Evolutionary conservation across 768 basidiomycete species (phyloP).

Genomic region (Rhodotorula paludigena): DNA sequence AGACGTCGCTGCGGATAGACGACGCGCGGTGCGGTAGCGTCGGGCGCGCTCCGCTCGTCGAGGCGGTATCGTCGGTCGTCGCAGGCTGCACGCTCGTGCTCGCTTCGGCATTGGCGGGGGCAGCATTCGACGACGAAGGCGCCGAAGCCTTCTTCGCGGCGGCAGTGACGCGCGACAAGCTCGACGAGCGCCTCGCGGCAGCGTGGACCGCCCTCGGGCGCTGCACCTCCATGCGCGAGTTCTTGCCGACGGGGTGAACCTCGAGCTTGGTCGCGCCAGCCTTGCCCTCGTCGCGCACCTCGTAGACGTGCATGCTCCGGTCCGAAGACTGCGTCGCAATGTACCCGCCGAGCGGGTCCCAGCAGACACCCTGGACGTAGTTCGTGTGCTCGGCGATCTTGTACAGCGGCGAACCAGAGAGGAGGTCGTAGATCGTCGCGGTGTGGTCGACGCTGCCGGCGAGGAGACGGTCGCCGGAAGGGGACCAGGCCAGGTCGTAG

Average conservation of each 20-base stretch:
- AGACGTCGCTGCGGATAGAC: neutral
- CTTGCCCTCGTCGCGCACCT: slow-evolving; percentile 54
- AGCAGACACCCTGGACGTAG: slow-evolving; percentile 97
- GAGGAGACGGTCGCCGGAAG: slow-evolving; percentile 85
- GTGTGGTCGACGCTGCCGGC: slow-evolving; percentile 97
- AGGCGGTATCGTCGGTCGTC: neutral
- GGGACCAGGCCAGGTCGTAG: slow-evolving; percentile 97
- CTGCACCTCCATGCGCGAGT: slow-evolving; percentile 63
- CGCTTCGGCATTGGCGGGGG: neutral
- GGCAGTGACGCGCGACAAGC: no score
- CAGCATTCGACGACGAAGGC: neutral
- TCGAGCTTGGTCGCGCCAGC: slow-evolving; percentile 33
- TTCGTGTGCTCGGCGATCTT: slow-evolving; percentile 92
- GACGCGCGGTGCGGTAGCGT: neutral
- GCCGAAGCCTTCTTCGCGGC: neutral
- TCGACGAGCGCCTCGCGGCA: no score
- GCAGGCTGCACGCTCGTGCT: no score
- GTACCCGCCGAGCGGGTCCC: slow-evolving; percentile 96
- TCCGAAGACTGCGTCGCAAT: slow-evolving; percentile 97
- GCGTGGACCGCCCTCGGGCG: no score
- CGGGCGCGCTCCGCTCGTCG: neutral
- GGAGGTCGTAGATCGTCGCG: slow-evolving; percentile 71
- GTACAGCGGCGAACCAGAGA: slow-evolving; percentile 73
- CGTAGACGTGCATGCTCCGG: slow-evolving; percentile 85
- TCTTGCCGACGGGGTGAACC: slow-evolving; percentile 77